Base-by-base conservation (phyloP, 169 alveolate species). In the Condylostoma magnum region DNA sequence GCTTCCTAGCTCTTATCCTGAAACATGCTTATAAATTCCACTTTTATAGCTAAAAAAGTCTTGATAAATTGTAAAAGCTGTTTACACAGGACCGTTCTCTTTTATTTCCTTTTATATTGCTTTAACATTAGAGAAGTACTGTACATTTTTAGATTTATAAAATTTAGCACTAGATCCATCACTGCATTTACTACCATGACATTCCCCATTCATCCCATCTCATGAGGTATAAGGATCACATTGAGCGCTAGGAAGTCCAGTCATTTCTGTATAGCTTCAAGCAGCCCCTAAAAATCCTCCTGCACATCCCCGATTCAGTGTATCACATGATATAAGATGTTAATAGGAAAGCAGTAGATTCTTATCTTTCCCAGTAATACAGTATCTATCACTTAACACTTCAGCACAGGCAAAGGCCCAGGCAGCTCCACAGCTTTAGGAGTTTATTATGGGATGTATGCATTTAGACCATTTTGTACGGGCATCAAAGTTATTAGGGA, bases 361-460 rank as follows among this genome's bases (percentile, higher is more conserved):
- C 10, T 15, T 51, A 22, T 33, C 25, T 1, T 55, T 22, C 15
- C 80, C 44, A 25, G 36, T 31, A 50, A 87, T 83, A 27, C 90
- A 81, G 33, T 76, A 46, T 79, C 94, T 82, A 44, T 87, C 94
- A 34, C 83, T 55, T 50, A 87, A 53, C 51, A 87, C 82, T 71
- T 84, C 94, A 33, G 78, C 79, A 1, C 90, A 84, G 8, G 82
- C 90, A 65, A 87, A 87, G 27, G 94, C 94, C 91, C 94, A 87
- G 52, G 90, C 80, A 3, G 91, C 83, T 38, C 90, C 90, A 58
- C 91, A 87, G 8, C 63, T 37, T 3, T 82, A 71, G 77, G 84
- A 84, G 51, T 88, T 84, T 73, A 90, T 71, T 46, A 87, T 72
- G 18, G 60, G 60, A 22, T n/a, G 20, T 15, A n/a, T 50, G 77